Evolutionary conservation across 306 rosid genomes (phyloP).

Genomic region (Vicia sativa): DNA sequence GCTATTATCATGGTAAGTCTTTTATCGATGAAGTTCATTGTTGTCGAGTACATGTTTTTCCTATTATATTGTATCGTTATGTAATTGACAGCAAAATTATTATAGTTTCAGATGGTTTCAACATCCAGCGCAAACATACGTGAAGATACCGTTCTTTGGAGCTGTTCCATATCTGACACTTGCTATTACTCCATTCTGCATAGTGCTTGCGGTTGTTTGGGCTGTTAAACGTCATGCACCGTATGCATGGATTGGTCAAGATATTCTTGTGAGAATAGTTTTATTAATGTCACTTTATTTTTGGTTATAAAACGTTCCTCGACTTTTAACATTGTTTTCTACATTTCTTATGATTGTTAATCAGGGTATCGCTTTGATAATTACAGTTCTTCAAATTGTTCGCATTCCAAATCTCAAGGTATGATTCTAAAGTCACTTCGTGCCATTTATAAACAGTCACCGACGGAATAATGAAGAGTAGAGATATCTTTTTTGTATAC

Average conservation of each 20-base stretch:
- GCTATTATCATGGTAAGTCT: slow-evolving; percentile 73
- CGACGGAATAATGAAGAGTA: neutral
- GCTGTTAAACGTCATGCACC: slow-evolving; percentile 61
- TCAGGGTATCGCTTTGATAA: slow-evolving; percentile 92
- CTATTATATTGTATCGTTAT: slow-evolving; percentile 19
- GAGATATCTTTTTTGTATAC: slow-evolving; percentile 25
- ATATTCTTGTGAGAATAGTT: slow-evolving; percentile 79
- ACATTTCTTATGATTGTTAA: slow-evolving; percentile 18
- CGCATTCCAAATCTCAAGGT: slow-evolving; percentile 99
- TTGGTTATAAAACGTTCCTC: slow-evolving; percentile 7
- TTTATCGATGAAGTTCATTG: slow-evolving; percentile 20
- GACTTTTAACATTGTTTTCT: neutral
- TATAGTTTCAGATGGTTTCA: slow-evolving; percentile 97
- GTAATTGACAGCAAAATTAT: slow-evolving; percentile 49
- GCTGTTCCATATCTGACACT: slow-evolving; percentile 86
- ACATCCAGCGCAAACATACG: slow-evolving; percentile 68
- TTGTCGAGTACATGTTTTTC: slow-evolving; percentile 9
- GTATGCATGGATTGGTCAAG: slow-evolving; percentile 97
- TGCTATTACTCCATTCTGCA: slow-evolving; percentile 91
- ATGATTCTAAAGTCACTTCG: slow-evolving; percentile 18
- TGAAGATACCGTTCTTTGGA: slow-evolving; percentile 85
- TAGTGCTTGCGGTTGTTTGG: slow-evolving; percentile 86
- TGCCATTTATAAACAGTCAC: slow-evolving; percentile 15
- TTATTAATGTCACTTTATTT: slow-evolving; percentile 28
- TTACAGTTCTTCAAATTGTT: slow-evolving; percentile 97